Conservation (phyloP, 805 yeast species). For the Saccharomycopsis sp. region DNA sequence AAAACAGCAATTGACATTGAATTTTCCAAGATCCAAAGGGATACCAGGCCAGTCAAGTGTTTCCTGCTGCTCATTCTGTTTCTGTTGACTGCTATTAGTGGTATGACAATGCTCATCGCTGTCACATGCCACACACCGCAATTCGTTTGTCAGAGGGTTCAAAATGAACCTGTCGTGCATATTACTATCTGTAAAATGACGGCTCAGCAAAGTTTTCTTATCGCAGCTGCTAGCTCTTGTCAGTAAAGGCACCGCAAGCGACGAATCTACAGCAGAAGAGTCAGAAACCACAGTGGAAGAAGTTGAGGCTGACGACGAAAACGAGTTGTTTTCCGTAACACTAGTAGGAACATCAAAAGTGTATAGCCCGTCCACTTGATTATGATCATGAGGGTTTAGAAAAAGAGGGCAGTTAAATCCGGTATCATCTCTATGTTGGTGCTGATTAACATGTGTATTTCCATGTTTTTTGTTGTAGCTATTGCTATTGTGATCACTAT, state of each 20-base stretch:
- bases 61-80: not conserved
- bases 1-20: conserved; percentile 4
- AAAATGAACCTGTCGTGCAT: conserved; percentile 16
- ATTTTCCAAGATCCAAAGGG: not conserved
- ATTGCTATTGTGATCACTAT: not conserved
- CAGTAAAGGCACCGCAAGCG: not conserved
- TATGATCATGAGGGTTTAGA: not conserved
- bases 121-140: conserved; percentile 16
- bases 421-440: not conserved
- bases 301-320: not conserved
- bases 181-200: conserved; percentile 3
- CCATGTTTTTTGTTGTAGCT: not conserved
- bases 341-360: not conserved
- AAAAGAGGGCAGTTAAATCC: conserved; percentile 11
- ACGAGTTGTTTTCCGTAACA: not conserved
- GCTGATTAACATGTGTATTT: not conserved
- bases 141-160: conserved; percentile 17
- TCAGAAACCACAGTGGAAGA: conserved; percentile 7
- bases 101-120: conserved; percentile 6
- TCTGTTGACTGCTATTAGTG: conserved; percentile 3
- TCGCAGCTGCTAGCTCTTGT: not conserved
- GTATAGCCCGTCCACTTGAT: conserved; percentile 21
- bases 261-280: conserved; percentile 7
- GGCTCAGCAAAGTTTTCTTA: not conserved
- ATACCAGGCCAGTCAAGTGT: not conserved